phyloP scores from a whole-genome alignment of 495 filamentous ascomycete genomes.

The Talaromyces stipitatus region DNA sequence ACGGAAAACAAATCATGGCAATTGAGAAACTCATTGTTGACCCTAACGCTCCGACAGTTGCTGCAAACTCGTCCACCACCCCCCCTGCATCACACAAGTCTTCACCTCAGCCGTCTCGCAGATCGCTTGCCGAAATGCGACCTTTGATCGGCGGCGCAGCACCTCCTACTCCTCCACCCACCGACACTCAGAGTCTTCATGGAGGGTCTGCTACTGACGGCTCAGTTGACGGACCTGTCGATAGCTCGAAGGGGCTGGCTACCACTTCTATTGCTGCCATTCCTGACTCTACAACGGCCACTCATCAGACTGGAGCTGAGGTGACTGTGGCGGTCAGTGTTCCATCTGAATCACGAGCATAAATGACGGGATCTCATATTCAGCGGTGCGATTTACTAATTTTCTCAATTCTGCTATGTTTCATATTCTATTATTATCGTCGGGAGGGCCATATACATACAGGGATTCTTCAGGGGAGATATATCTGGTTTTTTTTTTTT shows the following conservation, averaged over 20 bases:
- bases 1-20: slow-evolving; percentile 72
- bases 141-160: slow-evolving; percentile 28
- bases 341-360: slow-evolving; percentile 1
- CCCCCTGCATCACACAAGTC: slow-evolving; percentile 42
- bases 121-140: slow-evolving; percentile 23
- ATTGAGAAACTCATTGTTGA: slow-evolving; percentile 57
- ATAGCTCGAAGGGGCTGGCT: slow-evolving; percentile 23
- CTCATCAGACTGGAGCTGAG: slow-evolving; percentile 7
- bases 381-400: background rate
- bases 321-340: background rate
- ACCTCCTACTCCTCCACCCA: slow-evolving; percentile 38
- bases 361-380: background rate
- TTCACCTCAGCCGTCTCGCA: slow-evolving; percentile 33
- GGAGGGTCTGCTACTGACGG: slow-evolving; percentile 7
- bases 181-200: slow-evolving; percentile 23
- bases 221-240: slow-evolving; percentile 21
- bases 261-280: slow-evolving; percentile 6
- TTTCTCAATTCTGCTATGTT: slow-evolving; percentile 4
- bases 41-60: slow-evolving; percentile 19
- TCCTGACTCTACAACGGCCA: background rate
- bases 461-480: slow-evolving; percentile 24
- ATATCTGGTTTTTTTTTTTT: slow-evolving; percentile 14
- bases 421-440: slow-evolving; percentile 8
- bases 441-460: slow-evolving; percentile 35
- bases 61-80: slow-evolving; percentile 28